Conservation (phyloP, 2,329 filamentous ascomycete species). For the Ophiostoma tasmaniense region DNA sequence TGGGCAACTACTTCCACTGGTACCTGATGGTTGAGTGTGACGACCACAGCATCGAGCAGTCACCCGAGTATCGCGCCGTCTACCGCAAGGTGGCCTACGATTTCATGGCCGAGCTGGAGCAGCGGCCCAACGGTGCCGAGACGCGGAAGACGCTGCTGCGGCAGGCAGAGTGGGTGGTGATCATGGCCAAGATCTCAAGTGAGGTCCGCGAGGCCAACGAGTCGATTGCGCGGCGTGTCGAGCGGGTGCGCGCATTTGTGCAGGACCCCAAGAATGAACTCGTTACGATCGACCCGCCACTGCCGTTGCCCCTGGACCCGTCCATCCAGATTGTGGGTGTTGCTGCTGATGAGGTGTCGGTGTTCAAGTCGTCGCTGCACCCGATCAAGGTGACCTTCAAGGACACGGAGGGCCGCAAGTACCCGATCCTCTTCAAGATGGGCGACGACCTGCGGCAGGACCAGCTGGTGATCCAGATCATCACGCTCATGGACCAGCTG, state of each 20-base stretch:
- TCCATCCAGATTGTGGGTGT: slow-evolving; percentile 70
- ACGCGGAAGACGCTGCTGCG: slow-evolving; percentile 68
- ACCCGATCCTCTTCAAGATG: slow-evolving; percentile 94
- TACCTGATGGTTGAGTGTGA: slow-evolving; percentile 98
- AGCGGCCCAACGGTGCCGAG: slow-evolving; percentile 59
- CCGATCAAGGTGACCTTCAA: slow-evolving; percentile 89
- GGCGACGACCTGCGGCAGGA: slow-evolving; percentile 95
- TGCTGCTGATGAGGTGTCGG: slow-evolving; percentile 66
- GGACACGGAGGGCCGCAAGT: slow-evolving; percentile 65
- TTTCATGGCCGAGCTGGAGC: slow-evolving; percentile 83
- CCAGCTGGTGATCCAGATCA: slow-evolving; percentile 93
- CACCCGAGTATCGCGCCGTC: slow-evolving; percentile 64
- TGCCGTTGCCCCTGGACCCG: slow-evolving; percentile 84
- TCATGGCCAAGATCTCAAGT: slow-evolving; percentile 79
- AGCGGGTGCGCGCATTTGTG: slow-evolving; percentile 74
- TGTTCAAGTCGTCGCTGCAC: slow-evolving; percentile 92
- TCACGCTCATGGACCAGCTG: slow-evolving; percentile 94
- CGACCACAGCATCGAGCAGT: slow-evolving; percentile 68
- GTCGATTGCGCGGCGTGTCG: slow-evolving; percentile 69
- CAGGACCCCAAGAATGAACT: slow-evolving; percentile 88
- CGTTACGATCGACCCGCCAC: slow-evolving; percentile 68
- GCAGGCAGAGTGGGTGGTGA: slow-evolving; percentile 81
- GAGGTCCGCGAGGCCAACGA: slow-evolving; percentile 77
- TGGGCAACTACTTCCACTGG: slow-evolving; percentile 96
- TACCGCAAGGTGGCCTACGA: slow-evolving; percentile 93